These are phyloP conservation scores for Trifolium pratense DNA, from an alignment of 306 rosid genomes.

Conservation along the genomic window DNA sequence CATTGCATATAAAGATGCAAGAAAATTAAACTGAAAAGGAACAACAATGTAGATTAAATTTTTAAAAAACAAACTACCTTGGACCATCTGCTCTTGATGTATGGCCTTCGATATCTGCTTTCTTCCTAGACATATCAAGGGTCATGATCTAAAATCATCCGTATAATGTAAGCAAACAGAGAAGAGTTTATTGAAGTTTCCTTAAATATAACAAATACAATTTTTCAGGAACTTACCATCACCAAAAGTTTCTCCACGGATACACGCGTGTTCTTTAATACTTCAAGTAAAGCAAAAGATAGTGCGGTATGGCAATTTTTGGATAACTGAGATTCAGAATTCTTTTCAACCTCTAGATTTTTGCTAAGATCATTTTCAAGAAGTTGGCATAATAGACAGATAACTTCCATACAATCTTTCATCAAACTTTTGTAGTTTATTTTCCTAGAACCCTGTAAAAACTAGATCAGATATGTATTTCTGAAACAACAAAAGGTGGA, in stretches of 20 bases:
- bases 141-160: constrained; percentile 62
- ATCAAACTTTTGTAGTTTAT: constrained; percentile 67
- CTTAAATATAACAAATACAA: constrained; percentile 17
- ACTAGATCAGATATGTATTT: constrained; percentile 37
- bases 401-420: constrained; percentile 65
- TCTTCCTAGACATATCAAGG: constrained; percentile 75
- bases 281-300: constrained; percentile 63
- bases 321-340: constrained; percentile 44
- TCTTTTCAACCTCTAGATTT: constrained; percentile 46
- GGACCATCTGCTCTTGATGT: constrained; percentile 78
- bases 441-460: constrained; percentile 79
- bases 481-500: constrained; percentile 24
- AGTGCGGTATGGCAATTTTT: constrained; percentile 47
- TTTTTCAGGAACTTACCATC: constrained; percentile 55
- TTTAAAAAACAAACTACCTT: constrained; percentile 56
- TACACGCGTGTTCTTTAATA: constrained; percentile 58
- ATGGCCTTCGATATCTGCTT: constrained; percentile 68
- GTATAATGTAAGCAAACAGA: not conserved
- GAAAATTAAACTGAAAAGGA: constrained; percentile 3
- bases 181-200: constrained; percentile 24
- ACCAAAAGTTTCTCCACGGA: constrained; percentile 65
- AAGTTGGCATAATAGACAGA: constrained; percentile 64
- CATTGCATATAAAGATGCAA: not conserved
- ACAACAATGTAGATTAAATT: constrained; percentile 17
- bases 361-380: constrained; percentile 49